phyloP scores from a whole-genome alignment of 345 rosid genomes.

The Noccaea bulbosa region DNA sequence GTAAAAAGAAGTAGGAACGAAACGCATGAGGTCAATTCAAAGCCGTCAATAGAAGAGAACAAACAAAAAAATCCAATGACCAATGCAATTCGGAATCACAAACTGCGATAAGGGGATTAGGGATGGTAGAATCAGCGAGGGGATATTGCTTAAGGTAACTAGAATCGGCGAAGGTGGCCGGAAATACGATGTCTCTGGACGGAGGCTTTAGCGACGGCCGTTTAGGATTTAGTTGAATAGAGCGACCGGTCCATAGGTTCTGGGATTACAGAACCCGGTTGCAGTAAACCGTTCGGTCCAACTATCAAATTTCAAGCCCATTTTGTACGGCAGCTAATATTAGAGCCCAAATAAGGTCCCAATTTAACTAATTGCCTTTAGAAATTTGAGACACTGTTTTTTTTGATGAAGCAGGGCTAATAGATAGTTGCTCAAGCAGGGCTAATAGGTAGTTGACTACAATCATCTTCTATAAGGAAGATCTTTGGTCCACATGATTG shows the following conservation, averaged over 20 bases:
- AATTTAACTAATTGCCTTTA: too few species aligned
- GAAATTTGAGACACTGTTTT: too few species aligned
- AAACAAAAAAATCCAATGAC: background rate
- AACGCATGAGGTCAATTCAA: too few species aligned
- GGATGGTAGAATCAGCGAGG: too few species aligned
- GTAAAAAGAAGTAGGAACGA: too few species aligned
- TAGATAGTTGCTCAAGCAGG: background rate
- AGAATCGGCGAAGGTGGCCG: background rate
- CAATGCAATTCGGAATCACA: background rate
- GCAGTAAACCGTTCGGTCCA: background rate
- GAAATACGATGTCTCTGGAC: background rate
- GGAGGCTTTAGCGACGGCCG: background rate
- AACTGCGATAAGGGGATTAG: too few species aligned
- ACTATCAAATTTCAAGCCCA: background rate
- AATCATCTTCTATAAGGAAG: background rate
- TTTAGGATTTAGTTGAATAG: background rate
- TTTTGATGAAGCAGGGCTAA: too few species aligned
- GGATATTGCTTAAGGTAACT: too few species aligned
- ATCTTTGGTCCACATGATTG: conserved; percentile 18
- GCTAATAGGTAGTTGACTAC: background rate
- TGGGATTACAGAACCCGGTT: conserved; percentile 6
- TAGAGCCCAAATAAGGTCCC: conserved; percentile 7
- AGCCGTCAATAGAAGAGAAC: too few species aligned
- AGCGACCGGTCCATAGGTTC: background rate
- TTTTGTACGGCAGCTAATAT: background rate